Conservation (phyloP, 176 grass and related monocot genomes). For the Carex kokanica region DNA sequence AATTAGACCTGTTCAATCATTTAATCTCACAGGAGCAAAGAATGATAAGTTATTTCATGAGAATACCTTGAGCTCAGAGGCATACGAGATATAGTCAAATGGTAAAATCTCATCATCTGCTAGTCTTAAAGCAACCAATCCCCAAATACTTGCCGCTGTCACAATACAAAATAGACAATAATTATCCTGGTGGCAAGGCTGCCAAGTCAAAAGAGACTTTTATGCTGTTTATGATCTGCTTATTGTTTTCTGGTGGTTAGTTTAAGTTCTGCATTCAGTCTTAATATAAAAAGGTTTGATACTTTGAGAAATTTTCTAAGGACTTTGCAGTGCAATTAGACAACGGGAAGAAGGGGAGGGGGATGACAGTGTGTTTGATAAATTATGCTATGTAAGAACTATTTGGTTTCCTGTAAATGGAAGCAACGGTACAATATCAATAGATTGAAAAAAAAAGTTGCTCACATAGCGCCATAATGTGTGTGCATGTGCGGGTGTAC, state of each 20-base stretch:
- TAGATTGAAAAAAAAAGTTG: not conserved
- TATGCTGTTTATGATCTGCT: not conserved
- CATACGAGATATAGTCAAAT: slow-evolving; percentile 65
- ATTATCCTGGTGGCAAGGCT: not conserved
- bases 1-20: slow-evolving; percentile 20
- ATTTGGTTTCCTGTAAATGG: not conserved
- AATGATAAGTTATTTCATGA: not conserved
- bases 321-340: not conserved
- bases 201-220: not conserved
- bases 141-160: slow-evolving; percentile 84
- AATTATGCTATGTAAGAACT: not conserved
- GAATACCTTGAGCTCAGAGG: slow-evolving; percentile 59
- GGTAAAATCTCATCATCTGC: slow-evolving; percentile 72
- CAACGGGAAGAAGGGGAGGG: not conserved
- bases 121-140: slow-evolving; percentile 68
- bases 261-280: not conserved
- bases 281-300: not conserved
- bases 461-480: not conserved
- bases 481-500: not conserved
- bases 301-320: not conserved
- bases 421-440: not conserved
- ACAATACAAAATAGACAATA: not conserved
- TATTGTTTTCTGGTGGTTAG: not conserved
- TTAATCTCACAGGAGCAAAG: not conserved
- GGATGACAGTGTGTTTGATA: not conserved